Percentiles rank a stretch among this genome's conserved stretches.
Evolutionary conservation across 495 filamentous ascomycete genomes (phyloP).

Genomic region (Lasiosphaeria hispida): DNA sequence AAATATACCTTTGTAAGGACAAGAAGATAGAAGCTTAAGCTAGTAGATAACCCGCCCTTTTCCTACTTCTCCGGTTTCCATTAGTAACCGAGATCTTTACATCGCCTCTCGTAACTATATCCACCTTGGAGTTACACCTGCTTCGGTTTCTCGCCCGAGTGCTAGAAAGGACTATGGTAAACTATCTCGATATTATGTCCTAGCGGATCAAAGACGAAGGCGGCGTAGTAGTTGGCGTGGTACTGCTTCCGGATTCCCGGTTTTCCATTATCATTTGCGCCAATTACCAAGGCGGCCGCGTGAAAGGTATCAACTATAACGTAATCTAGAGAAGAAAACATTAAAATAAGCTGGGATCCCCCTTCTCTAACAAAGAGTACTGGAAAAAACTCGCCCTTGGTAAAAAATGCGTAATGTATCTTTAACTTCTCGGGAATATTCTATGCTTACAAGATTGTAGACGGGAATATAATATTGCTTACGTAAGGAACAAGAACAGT

Average conservation of each 20-base stretch:
- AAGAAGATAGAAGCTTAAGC: no score
- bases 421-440: no score
- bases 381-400: background rate
- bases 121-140: no score
- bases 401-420: background rate
- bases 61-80: no score
- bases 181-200: background rate
- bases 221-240: background rate
- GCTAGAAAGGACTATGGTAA: background rate
- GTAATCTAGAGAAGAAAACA: background rate
- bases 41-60: no score
- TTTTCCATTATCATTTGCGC: background rate
- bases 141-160: no score
- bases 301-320: background rate
- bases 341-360: background rate
- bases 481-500: no score
- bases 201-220: background rate
- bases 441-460: no score
- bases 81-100: no score
- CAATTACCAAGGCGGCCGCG: background rate
- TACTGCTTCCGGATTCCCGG: background rate
- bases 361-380: background rate
- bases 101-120: no score
- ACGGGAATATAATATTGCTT: no score
- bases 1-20: no score